Evolutionary conservation across 2,329 filamentous ascomycete species (phyloP).

Genomic region (Aspergillus sp.): DNA sequence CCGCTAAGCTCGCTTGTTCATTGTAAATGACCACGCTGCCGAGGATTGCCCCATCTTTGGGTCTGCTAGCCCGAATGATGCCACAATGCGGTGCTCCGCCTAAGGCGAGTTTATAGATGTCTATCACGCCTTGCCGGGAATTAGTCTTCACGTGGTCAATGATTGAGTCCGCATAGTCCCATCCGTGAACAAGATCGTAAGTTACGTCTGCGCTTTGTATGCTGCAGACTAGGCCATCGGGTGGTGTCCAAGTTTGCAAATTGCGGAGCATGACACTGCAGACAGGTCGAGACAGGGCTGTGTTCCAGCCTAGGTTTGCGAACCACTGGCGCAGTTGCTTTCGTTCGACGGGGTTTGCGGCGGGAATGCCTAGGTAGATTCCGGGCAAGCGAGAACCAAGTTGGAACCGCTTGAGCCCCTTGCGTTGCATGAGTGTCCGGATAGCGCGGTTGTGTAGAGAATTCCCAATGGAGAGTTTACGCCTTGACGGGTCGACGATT

Average conservation of each 20-base stretch:
- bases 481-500: constrained; percentile 83
- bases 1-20: constrained; percentile 65
- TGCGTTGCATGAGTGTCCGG: constrained; percentile 68
- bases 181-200: constrained; percentile 80
- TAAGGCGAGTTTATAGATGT: constrained; percentile 76
- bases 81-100: constrained; percentile 71
- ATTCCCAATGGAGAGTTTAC: constrained; percentile 85
- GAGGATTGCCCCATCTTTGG: constrained; percentile 65
- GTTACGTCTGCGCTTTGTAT: constrained; percentile 71
- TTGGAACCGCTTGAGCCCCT: constrained; percentile 75
- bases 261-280: constrained; percentile 74
- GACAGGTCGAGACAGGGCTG: constrained; percentile 60
- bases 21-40: constrained; percentile 80
- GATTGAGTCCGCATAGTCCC: constrained; percentile 72
- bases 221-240: constrained; percentile 72
- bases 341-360: constrained; percentile 59
- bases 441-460: constrained; percentile 86
- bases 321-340: constrained; percentile 76
- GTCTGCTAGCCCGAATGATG: constrained; percentile 77
- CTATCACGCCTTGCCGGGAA: constrained; percentile 73
- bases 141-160: constrained; percentile 72
- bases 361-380: constrained; percentile 83
- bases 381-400: constrained; percentile 78
- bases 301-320: constrained; percentile 85
- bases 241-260: constrained; percentile 70